Evolutionary conservation across 75 land plant species (phyloP).

Genomic region (Picea glauca): DNA sequence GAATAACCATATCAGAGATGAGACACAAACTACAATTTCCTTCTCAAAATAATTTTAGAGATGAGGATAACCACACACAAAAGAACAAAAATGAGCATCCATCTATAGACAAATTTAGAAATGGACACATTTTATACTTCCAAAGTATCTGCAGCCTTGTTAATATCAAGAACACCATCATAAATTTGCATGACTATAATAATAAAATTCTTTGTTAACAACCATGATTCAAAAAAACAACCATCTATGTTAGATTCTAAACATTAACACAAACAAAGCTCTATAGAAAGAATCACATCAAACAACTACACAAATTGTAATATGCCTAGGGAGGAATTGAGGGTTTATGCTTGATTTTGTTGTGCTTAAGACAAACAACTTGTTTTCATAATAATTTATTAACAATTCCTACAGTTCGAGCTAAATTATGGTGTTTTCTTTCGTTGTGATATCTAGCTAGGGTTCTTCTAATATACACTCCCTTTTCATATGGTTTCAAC

Average conservation of each 20-base stretch:
- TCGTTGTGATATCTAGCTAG: too few relatives aligned
- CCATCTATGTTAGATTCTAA: not conserved
- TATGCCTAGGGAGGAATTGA: too few relatives aligned
- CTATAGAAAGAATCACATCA: not conserved
- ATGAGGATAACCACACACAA: not conserved
- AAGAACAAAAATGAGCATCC: not conserved
- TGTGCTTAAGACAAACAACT: too few relatives aligned
- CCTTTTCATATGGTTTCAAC: too few relatives aligned
- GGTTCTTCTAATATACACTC: too few relatives aligned
- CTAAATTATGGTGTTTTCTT: too few relatives aligned
- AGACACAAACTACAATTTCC: not conserved
- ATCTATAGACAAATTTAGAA: too few relatives aligned
- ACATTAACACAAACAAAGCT: not conserved
- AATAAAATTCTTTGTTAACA: slow-evolving; percentile 83
- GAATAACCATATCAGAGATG: slow-evolving; percentile 3
- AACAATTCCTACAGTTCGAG: too few relatives aligned
- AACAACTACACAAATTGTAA: too few relatives aligned
- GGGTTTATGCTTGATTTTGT: too few relatives aligned
- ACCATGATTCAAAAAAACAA: slow-evolving; percentile 21
- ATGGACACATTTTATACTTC: slow-evolving; percentile 27
- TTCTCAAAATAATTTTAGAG: not conserved
- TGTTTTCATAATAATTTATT: too few relatives aligned
- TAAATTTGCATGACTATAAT: slow-evolving; percentile 60
- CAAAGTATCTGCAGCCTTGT: slow-evolving; percentile 60
- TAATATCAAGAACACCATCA: slow-evolving; percentile 78